These are phyloP conservation scores for Dioszegia aurantiaca DNA, from an alignment of 768 basidiomycete species.

Conservation along the genomic window DNA sequence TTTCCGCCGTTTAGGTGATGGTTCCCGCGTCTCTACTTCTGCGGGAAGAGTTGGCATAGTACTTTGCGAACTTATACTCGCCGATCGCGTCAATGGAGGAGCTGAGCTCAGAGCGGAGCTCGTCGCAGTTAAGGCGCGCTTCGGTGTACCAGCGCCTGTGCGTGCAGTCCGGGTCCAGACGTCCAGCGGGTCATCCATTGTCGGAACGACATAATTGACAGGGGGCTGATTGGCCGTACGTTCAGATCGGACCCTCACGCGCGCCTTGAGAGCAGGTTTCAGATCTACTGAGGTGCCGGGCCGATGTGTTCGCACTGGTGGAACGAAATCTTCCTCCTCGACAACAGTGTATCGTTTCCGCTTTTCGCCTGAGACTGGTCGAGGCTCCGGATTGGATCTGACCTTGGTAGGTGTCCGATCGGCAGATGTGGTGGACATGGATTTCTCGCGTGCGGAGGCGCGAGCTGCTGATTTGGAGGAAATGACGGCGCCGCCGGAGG, in stretches of 20 bases:
- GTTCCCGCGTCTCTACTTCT: no score
- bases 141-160: background rate
- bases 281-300: background rate
- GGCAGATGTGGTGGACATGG: no score
- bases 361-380: background rate
- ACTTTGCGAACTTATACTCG: no score
- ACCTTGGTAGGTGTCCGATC: no score
- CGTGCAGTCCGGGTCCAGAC: background rate
- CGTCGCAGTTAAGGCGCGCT: background rate
- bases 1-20: no score
- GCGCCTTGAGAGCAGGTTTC: background rate
- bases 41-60: no score
- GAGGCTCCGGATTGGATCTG: background rate
- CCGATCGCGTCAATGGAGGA: background rate
- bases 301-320: background rate
- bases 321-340: background rate
- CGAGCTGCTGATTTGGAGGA: no score
- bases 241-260: background rate
- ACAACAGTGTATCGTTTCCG: background rate
- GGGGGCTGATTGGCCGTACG: background rate
- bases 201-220: slow-evolving; percentile 15
- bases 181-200: slow-evolving; percentile 13
- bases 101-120: slow-evolving; percentile 6
- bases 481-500: no score
- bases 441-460: no score